Evolutionary conservation across 805 yeast genomes (phyloP), one percentile per base, ranked within the genome.

Genomic region (Candida ortonii): DNA sequence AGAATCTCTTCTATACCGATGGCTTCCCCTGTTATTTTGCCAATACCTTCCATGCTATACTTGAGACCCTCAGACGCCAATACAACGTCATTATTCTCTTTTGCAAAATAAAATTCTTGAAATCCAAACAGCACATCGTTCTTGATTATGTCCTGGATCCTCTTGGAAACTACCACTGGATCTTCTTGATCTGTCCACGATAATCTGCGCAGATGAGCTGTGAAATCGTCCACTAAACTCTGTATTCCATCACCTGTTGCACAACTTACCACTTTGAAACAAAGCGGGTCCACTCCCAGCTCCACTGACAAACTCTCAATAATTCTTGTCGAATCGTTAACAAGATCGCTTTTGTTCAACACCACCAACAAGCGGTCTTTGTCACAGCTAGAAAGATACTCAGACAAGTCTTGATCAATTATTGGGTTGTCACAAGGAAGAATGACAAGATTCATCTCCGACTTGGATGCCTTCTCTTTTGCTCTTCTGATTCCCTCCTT

Each of bases 1-100:
- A 93, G 64, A 1, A 93, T 78, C 52, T 93, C 97, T 48, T 93
- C 97, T 0, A 89, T 71, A 0, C 95, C 95, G 10, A 90, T 77
- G 0, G 86, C 74, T 24, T 84, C 84, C 1, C 97, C 98, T 0
- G 97, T 89, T 16, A 93, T 84, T 51, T 80, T 84, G 0, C 97
- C 97, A 23, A 93, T 83, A 0, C 96, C 96, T 10, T 82, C 87
- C 13, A 82, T 78, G 1, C 96, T 78, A 31, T 71, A 71, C 30
- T 73, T 71, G 24, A 93, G 65, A 36, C 83, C 80, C 40, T 90
- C 96, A 1, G 85, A 65, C 0, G 95, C 95, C 23, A 87, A 56
- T 0, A 86, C 90, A 2, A 87, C 76, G 46, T 89, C 97, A 25
- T 75, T 75, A 12, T 65, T 58, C 3, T 68, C 62, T 33, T 67